These are phyloP conservation scores for Shiraia sp. DNA, from an alignment of 2,329 filamentous ascomycete species.

Conservation along the genomic window DNA sequence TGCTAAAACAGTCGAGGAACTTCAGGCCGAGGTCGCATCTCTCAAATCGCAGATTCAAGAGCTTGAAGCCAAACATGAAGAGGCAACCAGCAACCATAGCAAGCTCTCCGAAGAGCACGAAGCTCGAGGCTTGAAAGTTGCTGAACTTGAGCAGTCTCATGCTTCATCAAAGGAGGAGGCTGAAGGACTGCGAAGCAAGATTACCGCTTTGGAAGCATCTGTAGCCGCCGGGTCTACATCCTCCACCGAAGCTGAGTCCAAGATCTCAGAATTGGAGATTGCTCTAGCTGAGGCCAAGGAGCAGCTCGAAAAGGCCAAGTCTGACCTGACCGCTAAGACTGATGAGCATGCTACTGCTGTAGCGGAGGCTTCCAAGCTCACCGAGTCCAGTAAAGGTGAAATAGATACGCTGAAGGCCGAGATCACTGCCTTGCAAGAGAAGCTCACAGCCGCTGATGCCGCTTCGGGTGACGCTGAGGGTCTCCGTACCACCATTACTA, in stretches of 20 bases:
- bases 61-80: conserved; percentile 18
- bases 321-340: conserved; percentile 22
- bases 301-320: conserved; percentile 22
- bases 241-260: conserved; percentile 13
- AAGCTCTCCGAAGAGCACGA: conserved; percentile 24
- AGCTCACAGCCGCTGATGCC: conserved; percentile 27
- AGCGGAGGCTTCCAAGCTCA: conserved; percentile 13
- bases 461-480: conserved; percentile 33
- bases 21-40: conserved; percentile 22
- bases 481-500: conserved; percentile 28
- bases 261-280: conserved; percentile 16
- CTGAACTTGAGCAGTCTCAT: conserved; percentile 22
- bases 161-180: conserved; percentile 24
- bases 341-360: conserved; percentile 21
- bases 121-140: conserved; percentile 19
- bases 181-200: conserved; percentile 11
- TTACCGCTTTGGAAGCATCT: conserved; percentile 25
- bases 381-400: conserved; percentile 27
- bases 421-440: conserved; percentile 26
- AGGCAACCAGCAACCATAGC: conserved; percentile 22
- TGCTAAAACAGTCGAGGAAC: conserved; percentile 26
- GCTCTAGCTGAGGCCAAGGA: conserved; percentile 11
- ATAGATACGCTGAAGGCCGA: conserved; percentile 27
- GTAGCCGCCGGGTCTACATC: conserved; percentile 14
- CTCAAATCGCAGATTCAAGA: conserved; percentile 33